Evolutionary conservation across 2,329 filamentous ascomycete species (phyloP).

Genomic region (Aspergillus novofumigatus): DNA sequence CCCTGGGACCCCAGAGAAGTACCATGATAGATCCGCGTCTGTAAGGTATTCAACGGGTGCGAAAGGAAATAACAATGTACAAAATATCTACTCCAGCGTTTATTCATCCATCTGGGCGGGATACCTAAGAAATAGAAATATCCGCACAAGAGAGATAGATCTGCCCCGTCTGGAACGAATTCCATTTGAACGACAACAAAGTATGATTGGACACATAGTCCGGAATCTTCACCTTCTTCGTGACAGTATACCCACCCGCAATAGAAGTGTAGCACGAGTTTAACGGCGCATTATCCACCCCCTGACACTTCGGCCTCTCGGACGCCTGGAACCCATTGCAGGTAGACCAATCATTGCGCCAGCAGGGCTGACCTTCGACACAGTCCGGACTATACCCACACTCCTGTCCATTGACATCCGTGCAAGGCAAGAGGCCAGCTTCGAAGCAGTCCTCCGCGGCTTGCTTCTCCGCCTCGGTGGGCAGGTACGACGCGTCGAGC

Average conservation of each 20-base stretch:
- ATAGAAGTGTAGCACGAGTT: slow-evolving; percentile 51
- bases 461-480: no score
- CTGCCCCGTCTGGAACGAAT: slow-evolving; percentile 53
- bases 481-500: no score
- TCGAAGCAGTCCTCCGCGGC: no score
- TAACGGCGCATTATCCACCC: slow-evolving; percentile 44
- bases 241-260: slow-evolving; percentile 51
- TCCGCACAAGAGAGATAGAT: slow-evolving; percentile 49
- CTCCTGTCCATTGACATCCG: no score
- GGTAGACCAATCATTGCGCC: slow-evolving; percentile 53
- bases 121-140: slow-evolving; percentile 40
- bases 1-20: no score
- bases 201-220: slow-evolving; percentile 49
- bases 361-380: slow-evolving; percentile 41
- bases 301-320: slow-evolving; percentile 30
- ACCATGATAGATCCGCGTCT: no score
- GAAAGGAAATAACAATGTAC: no score
- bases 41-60: no score
- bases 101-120: no score
- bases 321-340: slow-evolving; percentile 31
- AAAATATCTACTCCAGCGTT: no score
- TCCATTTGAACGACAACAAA: slow-evolving; percentile 52
- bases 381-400: slow-evolving; percentile 35
- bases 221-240: slow-evolving; percentile 50
- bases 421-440: no score